A percentile compares a stretch with the other conserved stretches of the same genome.
Conservation (phyloP, 2,329 filamentous ascomycete species). For the Fusarium scirpi region DNA sequence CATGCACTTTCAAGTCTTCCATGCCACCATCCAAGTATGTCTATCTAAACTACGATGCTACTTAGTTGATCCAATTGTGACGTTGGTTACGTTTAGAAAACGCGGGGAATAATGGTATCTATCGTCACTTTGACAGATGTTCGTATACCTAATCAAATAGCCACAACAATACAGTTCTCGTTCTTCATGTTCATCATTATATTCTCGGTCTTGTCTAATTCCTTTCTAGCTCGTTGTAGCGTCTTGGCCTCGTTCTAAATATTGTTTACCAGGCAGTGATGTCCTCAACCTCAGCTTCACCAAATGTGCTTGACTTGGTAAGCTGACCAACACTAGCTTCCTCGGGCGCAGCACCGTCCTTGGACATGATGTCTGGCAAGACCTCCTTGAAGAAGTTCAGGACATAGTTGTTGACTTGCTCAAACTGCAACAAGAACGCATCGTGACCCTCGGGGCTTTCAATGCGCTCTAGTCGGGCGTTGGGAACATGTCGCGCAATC, state of each 20-base stretch:
- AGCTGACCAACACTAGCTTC: conserved; percentile 69
- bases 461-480: conserved; percentile 84
- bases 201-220: conserved; percentile 12
- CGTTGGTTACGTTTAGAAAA: background rate
- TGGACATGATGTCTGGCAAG: conserved; percentile 88
- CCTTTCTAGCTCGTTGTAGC: background rate
- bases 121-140: background rate
- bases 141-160: background rate
- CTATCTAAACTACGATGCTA: background rate
- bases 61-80: background rate
- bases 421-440: conserved; percentile 95
- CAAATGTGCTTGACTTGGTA: conserved; percentile 91
- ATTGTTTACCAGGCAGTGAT: conserved; percentile 86
- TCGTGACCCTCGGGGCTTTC: conserved; percentile 96
- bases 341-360: conserved; percentile 63
- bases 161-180: background rate
- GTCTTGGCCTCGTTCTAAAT: background rate
- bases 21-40: background rate
- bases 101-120: background rate
- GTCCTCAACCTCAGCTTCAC: conserved; percentile 95
- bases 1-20: background rate
- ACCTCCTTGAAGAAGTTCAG: conserved; percentile 85
- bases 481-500: conserved; percentile 82
- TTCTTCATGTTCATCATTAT: conserved; percentile 2
- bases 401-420: conserved; percentile 93